A percentile compares a stretch with the other conserved stretches of the same genome.
phyloP scores from a whole-genome alignment of 1,284 basidiomycete genomes.

The Apiotrichum sp. region DNA sequence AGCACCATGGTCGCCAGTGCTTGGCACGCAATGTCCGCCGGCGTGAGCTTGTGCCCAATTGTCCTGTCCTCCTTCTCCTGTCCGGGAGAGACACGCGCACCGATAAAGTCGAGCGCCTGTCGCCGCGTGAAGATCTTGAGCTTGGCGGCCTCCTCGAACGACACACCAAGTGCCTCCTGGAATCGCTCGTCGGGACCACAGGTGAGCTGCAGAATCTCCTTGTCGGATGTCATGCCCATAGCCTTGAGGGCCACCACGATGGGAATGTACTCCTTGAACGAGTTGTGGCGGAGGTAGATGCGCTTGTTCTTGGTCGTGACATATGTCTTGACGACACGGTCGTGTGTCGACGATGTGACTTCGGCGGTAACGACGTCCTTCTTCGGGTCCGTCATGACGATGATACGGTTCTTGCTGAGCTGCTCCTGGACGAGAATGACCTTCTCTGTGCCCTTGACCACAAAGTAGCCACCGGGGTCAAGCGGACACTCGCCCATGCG shows the following conservation, averaged over 20 bases:
- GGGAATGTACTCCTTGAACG: constrained; percentile 93
- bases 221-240: constrained; percentile 92
- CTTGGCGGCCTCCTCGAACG: constrained; percentile 83
- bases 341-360: constrained; percentile 98
- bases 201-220: constrained; percentile 91
- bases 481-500: constrained; percentile 94
- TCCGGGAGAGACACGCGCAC: constrained; percentile 75
- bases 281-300: constrained; percentile 97
- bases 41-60: constrained; percentile 63
- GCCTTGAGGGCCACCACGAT: constrained; percentile 96
- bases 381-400: constrained; percentile 86
- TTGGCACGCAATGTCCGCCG: constrained; percentile 91
- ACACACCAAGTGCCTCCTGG: constrained; percentile 81
- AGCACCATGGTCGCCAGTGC: constrained; percentile 95
- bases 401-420: constrained; percentile 97
- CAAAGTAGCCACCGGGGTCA: constrained; percentile 98
- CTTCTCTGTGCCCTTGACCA: constrained; percentile 99
- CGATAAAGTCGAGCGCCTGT: constrained; percentile 95
- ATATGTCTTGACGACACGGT: constrained; percentile 98
- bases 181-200: constrained; percentile 89
- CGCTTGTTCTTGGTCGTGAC: constrained; percentile 90
- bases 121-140: constrained; percentile 85
- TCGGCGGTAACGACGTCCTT: constrained; percentile 93
- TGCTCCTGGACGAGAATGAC: constrained; percentile 99
- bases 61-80: constrained; percentile 54